phyloP scores from a whole-genome alignment of 257 asterid genomes.

The Craterostigma plantagineum region DNA sequence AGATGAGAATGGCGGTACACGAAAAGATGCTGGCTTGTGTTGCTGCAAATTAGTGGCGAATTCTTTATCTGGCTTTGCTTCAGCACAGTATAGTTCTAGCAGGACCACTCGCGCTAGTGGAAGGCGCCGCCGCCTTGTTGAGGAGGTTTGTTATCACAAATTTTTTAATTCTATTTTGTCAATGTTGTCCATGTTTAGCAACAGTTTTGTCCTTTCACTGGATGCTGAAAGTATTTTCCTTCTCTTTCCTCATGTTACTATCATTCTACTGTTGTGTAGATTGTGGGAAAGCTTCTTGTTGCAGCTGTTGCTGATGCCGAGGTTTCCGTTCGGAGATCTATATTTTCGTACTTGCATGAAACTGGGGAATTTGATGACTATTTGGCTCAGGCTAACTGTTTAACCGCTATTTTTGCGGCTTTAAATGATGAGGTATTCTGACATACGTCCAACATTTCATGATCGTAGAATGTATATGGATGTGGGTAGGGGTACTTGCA shows the following conservation, averaged over 20 bases:
- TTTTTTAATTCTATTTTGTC: neutral
- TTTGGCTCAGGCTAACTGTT: slow-evolving; percentile 94
- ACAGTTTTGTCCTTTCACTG: too few species aligned
- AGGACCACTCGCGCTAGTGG: slow-evolving; percentile 83
- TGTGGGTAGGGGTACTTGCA: too few species aligned
- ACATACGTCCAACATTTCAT: neutral
- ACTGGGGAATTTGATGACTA: slow-evolving; percentile 79
- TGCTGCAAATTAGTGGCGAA: slow-evolving; percentile 86
- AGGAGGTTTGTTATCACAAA: slow-evolving; percentile 46
- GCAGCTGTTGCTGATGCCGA: slow-evolving; percentile 97
- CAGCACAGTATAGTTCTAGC: slow-evolving; percentile 54
- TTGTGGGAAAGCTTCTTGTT: slow-evolving; percentile 75
- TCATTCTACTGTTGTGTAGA: slow-evolving; percentile 26
- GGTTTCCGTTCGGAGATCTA: slow-evolving; percentile 75
- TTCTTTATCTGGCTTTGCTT: slow-evolving; percentile 56
- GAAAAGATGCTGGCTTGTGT: slow-evolving; percentile 97
- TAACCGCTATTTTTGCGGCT: slow-evolving; percentile 94
- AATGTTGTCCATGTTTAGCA: too few species aligned
- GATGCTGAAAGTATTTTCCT: too few species aligned
- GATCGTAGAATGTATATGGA: too few species aligned
- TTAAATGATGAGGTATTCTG: slow-evolving; percentile 86
- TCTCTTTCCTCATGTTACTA: slow-evolving; percentile 6
- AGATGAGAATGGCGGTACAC: slow-evolving; percentile 88
- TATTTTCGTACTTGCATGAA: slow-evolving; percentile 64
- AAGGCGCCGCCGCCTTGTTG: slow-evolving; percentile 82